Evolutionary conservation across 2,329 filamentous ascomycete genomes (phyloP).

Genomic region (Leptographium flavum): DNA sequence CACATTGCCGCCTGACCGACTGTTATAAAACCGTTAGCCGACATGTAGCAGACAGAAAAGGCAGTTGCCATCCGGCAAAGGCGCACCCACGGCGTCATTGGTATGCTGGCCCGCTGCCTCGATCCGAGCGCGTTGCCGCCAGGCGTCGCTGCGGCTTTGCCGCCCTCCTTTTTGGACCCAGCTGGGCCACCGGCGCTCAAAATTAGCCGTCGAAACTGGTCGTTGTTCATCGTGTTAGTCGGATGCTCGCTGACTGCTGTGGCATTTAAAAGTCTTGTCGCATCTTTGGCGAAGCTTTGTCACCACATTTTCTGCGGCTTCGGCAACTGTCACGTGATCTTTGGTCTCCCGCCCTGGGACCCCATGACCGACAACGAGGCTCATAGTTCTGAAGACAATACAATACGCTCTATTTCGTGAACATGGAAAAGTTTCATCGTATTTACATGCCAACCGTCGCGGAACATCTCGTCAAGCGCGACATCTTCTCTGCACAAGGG

Average conservation of each 20-base stretch:
- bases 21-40: slow-evolving; percentile 17
- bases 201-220: slow-evolving; percentile 77
- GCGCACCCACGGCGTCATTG: slow-evolving; percentile 77
- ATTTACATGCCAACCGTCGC: too few relatives aligned
- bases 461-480: too few relatives aligned
- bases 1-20: slow-evolving; percentile 47
- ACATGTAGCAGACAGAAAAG: not conserved
- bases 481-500: too few relatives aligned
- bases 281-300: too few relatives aligned
- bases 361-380: too few relatives aligned
- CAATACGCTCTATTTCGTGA: too few relatives aligned
- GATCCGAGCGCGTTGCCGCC: slow-evolving; percentile 49
- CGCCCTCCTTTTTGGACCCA: slow-evolving; percentile 14
- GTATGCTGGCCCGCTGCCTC: slow-evolving; percentile 64
- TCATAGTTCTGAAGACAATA: too few relatives aligned
- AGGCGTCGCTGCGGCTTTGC: slow-evolving; percentile 28
- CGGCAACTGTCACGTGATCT: too few relatives aligned
- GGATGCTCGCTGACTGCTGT: not conserved
- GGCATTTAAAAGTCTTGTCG: too few relatives aligned
- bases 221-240: slow-evolving; percentile 64
- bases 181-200: slow-evolving; percentile 21
- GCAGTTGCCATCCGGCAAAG: not conserved
- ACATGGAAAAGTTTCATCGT: too few relatives aligned
- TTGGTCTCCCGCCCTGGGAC: too few relatives aligned
- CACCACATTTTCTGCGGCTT: too few relatives aligned